Base-by-base conservation (phyloP, 2,329 filamentous ascomycete species). In the Ilyonectria sp. region DNA sequence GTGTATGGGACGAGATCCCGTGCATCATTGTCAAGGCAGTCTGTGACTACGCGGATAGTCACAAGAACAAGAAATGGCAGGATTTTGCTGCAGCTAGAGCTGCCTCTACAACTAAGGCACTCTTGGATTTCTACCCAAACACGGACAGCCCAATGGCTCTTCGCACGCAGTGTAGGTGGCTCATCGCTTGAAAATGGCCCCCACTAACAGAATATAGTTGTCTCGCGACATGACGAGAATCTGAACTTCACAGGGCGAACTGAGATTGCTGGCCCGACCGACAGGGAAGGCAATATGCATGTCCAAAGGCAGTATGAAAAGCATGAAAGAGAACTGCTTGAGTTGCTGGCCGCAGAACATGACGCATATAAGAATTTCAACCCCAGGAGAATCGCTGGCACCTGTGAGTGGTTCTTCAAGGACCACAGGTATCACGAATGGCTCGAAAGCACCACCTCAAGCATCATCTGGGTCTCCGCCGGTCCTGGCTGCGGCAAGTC, bases 41-140 rank as follows among this genome's bases (percentile, higher is more conserved):
- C 0, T 82, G 78, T 35, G 78, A 84, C 49, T 77, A 77, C 33
- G 73, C 75, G 0, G 75, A 77, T 6, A 66, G 68, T 9, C 71
- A 75, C n/a, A 74, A 74, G 53, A 65, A 66, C 10, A 71, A 71
- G 29, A 58, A 17, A 1, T 84, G 81, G 82, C 81, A 84, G 60
- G 31, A 69, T 1, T 84, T 80, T 71, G 82, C 82, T 0, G 79
- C 82, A 0, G 79, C 77, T 0, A 79, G 77, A 0, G 82, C 82
- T 0, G 81, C 82, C 2, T 80, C 77, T 0, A 82, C 82, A 0
- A 86, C 87, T 4, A 89, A 89, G 31, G 71, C 63, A n/a, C 6
- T 56, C 23, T 10, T 56, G 13, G 53, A 56, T 3, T 69, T 8
- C 11, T 35, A 35, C 33, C 7, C 11, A 9, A 11, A 35, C 8